Base-by-base conservation (phyloP, 371 early-diverging fungal species). In the Furculomyces boomerangus region DNA sequence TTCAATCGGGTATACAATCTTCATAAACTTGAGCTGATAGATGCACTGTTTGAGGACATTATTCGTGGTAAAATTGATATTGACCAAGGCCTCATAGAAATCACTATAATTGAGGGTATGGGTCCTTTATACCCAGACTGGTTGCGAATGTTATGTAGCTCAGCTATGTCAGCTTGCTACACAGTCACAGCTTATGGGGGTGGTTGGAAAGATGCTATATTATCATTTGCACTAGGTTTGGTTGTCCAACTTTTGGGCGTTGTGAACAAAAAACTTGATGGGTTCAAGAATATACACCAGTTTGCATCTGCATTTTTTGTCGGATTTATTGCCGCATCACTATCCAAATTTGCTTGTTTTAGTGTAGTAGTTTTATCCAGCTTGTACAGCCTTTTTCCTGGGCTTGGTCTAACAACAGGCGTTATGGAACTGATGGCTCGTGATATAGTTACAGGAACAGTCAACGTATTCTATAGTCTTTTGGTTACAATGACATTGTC, bases 361-460 rank as follows among this genome's bases (percentile, higher is more conserved):
- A 60, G 72, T 27, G 73, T 78, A 0, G 74, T 84, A 32, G 70
- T 75, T 14, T 55, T 86, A 30, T 68, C 76, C 0, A 77, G 79
- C 30, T 71, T 82, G 27, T 71, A 79, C 22, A 72, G 81, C 14
- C 62, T 84, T 47, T 70, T 84, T 13, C 87, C 84, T 3, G 86
- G 86, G 22, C 72, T 78, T 30, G 68, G 77, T 0, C 65, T 89
- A 13, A 85, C 87, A 0, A 73, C 78, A 31, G 66, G 80, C 20
- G 77, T 87, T 50, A 81, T 86, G 39, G 92, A 91, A 56, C 65
- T 91, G 13, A 77, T 83, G 1, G 82, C 88, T 10, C 76, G 83
- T 18, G 87, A 86, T 58, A 70, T 88, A 59, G 74, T 84, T 40
- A 82, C 85, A 24, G 90, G 90, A 13, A 78, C 81, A 0, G 77